These are phyloP conservation scores for Acorus gramineus DNA, from an alignment of 106 monocot species.

Conservation along the genomic window DNA sequence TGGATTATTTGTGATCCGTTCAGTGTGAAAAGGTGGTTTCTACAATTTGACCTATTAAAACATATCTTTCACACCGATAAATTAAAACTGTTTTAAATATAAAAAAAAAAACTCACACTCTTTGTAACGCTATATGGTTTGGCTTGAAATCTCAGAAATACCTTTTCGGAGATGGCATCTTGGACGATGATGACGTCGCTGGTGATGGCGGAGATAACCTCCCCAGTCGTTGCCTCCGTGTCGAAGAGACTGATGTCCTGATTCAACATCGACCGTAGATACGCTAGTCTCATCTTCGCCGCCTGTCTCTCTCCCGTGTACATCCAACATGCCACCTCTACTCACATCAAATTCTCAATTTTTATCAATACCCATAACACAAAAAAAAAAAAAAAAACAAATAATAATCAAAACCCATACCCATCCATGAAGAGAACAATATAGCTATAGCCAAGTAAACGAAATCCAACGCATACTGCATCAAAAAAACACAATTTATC, in stretches of 20 bases:
- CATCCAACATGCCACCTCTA: slow-evolving; percentile 99
- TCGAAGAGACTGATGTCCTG: slow-evolving; percentile 89
- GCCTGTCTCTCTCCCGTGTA: slow-evolving; percentile 94
- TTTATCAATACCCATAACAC: not conserved
- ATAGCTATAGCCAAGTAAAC: slow-evolving; percentile 75
- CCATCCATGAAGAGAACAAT: slow-evolving; percentile 88
- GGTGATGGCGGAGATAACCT: slow-evolving; percentile 91
- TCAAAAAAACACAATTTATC: not conserved
- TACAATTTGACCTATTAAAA: too few relatives aligned
- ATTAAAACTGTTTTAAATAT: too few relatives aligned
- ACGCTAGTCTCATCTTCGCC: slow-evolving; percentile 91
- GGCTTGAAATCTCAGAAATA: slow-evolving; percentile 2
- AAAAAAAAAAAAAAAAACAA: not conserved
- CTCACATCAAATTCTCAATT: not conserved
- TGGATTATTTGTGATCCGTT: too few relatives aligned
- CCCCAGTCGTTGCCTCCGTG: slow-evolving; percentile 82
- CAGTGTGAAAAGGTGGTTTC: too few relatives aligned
- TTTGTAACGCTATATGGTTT: not conserved
- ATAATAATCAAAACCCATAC: slow-evolving; percentile 14
- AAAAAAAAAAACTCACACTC: not conserved
- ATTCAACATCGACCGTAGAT: slow-evolving; percentile 60
- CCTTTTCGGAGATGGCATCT: slow-evolving; percentile 98
- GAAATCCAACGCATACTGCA: slow-evolving; percentile 93
- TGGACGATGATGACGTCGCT: slow-evolving; percentile 85
- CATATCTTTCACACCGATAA: too few relatives aligned